These are phyloP conservation scores for Sanguinoderma infundibulare DNA, from an alignment of 1,284 basidiomycete genomes.

Conservation along the genomic window DNA sequence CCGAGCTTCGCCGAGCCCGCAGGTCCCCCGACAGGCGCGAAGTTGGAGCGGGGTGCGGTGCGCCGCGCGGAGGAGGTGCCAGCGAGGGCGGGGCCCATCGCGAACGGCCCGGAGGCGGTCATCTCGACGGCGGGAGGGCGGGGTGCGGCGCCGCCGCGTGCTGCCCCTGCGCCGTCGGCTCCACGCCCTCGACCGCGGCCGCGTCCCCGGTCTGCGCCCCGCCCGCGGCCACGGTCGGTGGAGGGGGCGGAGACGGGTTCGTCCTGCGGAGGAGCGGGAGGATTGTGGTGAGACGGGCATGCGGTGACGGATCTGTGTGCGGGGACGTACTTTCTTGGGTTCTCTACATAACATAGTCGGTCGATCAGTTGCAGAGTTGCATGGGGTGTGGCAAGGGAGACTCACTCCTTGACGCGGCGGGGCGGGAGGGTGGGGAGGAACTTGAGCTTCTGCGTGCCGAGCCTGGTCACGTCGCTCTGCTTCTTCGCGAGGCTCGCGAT, in stretches of 20 bases:
- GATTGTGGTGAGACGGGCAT: neutral
- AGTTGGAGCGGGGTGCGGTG: constrained; percentile 56
- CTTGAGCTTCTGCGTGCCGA: constrained; percentile 75
- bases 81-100: constrained; percentile 76
- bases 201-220: constrained; percentile 53
- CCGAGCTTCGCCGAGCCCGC: constrained; percentile 46
- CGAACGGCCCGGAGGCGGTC: constrained; percentile 85
- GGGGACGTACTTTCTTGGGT: constrained; percentile 45
- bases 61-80: constrained; percentile 55
- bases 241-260: constrained; percentile 39
- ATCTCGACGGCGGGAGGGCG: constrained; percentile 63
- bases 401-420: constrained; percentile 79
- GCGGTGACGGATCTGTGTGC: neutral
- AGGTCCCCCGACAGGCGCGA: constrained; percentile 47
- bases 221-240: constrained; percentile 38
- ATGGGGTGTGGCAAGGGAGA: no score
- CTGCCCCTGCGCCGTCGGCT: constrained; percentile 37
- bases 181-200: constrained; percentile 43
- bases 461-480: constrained; percentile 68
- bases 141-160: constrained; percentile 49
- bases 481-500: constrained; percentile 78
- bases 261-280: constrained; percentile 47
- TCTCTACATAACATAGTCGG: no score
- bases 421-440: constrained; percentile 77
- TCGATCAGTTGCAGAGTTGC: no score